Conservation (phyloP, 805 yeast genomes). For the Teunomyces cretensis region DNA sequence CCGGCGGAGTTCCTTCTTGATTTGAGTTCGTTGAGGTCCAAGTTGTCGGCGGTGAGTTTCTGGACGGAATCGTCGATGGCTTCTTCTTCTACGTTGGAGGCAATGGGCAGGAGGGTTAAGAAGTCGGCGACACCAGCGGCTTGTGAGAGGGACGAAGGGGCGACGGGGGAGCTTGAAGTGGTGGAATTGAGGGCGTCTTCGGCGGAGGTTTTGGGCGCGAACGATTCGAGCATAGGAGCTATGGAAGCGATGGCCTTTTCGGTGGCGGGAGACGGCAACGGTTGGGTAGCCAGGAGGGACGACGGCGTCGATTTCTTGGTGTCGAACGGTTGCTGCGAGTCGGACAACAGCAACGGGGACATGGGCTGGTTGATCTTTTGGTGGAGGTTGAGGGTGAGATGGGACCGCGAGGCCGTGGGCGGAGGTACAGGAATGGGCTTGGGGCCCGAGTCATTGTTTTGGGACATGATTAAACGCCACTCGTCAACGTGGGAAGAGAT, state of each 20-base stretch:
- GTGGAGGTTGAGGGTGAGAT: not conserved
- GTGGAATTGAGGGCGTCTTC: slow-evolving; percentile 19
- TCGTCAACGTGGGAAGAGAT: not conserved
- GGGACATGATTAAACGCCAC: not conserved
- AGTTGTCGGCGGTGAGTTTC: slow-evolving; percentile 16
- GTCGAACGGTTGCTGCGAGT: slow-evolving; percentile 4
- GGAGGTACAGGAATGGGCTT: slow-evolving; percentile 3
- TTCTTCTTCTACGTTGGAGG: not conserved
- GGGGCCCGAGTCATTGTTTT: slow-evolving; percentile 1
- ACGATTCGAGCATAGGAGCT: slow-evolving; percentile 75
- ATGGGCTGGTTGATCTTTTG: slow-evolving; percentile 28
- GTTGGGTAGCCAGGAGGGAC: slow-evolving; percentile 5
- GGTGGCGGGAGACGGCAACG: slow-evolving; percentile 31
- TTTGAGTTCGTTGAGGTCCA: slow-evolving; percentile 12
- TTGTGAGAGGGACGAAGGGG: not conserved
- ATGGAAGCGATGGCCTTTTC: slow-evolving; percentile 72
- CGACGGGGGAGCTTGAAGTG: slow-evolving; percentile 15
- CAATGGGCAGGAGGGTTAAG: not conserved
- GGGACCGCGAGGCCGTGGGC: not conserved
- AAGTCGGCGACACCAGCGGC: slow-evolving; percentile 16
- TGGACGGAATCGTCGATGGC: slow-evolving; percentile 4
- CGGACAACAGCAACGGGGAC: slow-evolving; percentile 33
- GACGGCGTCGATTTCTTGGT: not conserved
- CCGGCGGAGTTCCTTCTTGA: slow-evolving; percentile 22
- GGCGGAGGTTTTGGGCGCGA: slow-evolving; percentile 68